These are phyloP conservation scores for Nannochloris sp. DNA, from an alignment of 139 green algal species.

Conservation along the genomic window DNA sequence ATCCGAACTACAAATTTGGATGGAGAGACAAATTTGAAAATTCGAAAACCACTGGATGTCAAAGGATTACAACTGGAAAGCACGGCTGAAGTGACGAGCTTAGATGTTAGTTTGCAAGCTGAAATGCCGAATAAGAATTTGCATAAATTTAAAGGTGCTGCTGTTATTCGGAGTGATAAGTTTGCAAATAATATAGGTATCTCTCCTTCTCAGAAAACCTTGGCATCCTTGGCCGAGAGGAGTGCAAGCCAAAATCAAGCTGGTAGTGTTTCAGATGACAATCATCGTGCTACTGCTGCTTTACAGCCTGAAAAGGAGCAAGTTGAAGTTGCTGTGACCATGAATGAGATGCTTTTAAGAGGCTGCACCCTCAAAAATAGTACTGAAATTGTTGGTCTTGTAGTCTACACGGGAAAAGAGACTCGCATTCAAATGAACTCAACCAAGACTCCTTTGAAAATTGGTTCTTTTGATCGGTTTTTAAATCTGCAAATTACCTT, in stretches of 20 bases:
- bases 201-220: background rate
- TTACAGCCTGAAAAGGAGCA: background rate
- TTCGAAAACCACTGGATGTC: slow-evolving; percentile 49
- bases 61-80: slow-evolving; percentile 17
- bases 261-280: background rate
- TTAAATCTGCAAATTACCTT: slow-evolving; percentile 59
- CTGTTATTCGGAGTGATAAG: background rate
- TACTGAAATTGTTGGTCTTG: slow-evolving; percentile 55
- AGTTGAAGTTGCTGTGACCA: slow-evolving; percentile 32
- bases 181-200: background rate
- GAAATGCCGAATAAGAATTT: slow-evolving; percentile 68
- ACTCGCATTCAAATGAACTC: slow-evolving; percentile 86
- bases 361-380: slow-evolving; percentile 88
- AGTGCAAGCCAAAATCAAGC: background rate
- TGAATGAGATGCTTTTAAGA: slow-evolving; percentile 67
- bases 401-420: slow-evolving; percentile 88
- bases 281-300: slow-evolving; percentile 25
- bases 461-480: slow-evolving; percentile 52
- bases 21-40: slow-evolving; percentile 94
- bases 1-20: slow-evolving; percentile 79
- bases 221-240: background rate
- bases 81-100: background rate
- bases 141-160: slow-evolving; percentile 63
- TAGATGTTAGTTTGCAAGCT: slow-evolving; percentile 42
- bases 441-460: slow-evolving; percentile 60